Percentiles rank a stretch among this genome's conserved stretches.
Evolutionary conservation across 2,329 filamentous ascomycete genomes (phyloP).

Genomic region (Lasiodiplodia sp.): DNA sequence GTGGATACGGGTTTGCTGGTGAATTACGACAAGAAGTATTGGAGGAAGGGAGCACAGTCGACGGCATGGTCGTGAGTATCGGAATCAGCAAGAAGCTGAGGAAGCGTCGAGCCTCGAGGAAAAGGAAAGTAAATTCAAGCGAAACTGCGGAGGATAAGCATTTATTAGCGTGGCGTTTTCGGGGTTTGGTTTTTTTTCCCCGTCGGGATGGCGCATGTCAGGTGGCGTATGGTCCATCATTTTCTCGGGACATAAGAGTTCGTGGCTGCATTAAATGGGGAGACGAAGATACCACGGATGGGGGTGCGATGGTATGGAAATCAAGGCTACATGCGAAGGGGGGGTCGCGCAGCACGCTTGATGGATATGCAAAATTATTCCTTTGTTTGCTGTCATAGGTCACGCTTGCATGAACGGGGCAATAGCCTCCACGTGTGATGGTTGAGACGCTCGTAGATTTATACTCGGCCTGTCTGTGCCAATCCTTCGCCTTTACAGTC

Average conservation of each 20-base stretch:
- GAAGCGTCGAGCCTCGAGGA: neutral
- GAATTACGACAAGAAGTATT: conserved; percentile 67
- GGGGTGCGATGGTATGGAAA: neutral
- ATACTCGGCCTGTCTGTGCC: neutral
- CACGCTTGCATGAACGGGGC: neutral
- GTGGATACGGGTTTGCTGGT: conserved; percentile 56
- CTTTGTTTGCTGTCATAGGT: neutral
- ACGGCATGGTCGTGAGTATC: conserved; percentile 34
- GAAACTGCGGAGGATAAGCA: conserved; percentile 15
- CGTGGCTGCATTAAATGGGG: neutral
- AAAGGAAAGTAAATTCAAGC: neutral
- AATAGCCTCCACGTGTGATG: neutral
- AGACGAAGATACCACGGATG: neutral
- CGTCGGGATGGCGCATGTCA: neutral
- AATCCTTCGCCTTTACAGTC: neutral
- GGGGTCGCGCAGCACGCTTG: neutral
- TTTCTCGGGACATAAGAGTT: neutral
- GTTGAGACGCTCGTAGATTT: no score
- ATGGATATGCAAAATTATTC: neutral
- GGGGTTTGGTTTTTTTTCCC: conserved; percentile 29
- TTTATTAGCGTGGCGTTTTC: conserved; percentile 51
- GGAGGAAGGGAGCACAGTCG: conserved; percentile 56
- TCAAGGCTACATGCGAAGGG: neutral
- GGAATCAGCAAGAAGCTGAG: no score
- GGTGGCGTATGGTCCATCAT: neutral